Evolutionary conservation across 257 asterid genomes (phyloP).

Genomic region (Solanum chaucha): DNA sequence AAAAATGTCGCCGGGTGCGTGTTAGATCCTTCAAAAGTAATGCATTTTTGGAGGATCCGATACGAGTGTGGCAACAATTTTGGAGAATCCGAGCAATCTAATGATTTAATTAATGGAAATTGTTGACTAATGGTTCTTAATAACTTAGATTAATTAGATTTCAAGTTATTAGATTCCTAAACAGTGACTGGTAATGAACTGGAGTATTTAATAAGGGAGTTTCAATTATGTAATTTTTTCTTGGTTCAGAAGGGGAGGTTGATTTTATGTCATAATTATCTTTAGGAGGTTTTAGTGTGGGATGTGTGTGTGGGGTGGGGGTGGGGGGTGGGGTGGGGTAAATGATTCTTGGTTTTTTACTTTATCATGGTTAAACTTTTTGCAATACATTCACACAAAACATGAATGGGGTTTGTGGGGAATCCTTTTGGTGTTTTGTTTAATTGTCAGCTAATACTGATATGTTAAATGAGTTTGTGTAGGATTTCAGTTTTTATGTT

Average conservation of each 20-base stretch:
- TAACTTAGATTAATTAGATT: background rate
- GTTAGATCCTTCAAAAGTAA: background rate
- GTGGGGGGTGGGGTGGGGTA: background rate
- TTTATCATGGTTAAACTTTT: background rate
- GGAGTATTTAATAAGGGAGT: background rate
- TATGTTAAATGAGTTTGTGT: background rate
- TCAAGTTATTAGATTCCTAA: background rate
- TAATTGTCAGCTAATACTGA: slow-evolving; percentile 3
- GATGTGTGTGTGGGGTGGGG: background rate
- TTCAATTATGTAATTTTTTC: background rate
- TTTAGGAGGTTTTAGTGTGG: background rate
- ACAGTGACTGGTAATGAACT: background rate
- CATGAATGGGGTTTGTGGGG: slow-evolving; percentile 14
- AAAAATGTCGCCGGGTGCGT: background rate
- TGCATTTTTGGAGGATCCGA: background rate
- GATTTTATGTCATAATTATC: background rate
- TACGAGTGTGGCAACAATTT: background rate
- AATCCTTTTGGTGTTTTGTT: background rate
- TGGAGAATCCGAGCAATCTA: background rate
- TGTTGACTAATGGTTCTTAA: background rate
- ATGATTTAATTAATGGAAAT: background rate
- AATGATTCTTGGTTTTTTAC: slow-evolving; percentile 5
- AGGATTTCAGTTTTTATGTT: background rate
- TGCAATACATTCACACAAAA: slow-evolving; percentile 4
- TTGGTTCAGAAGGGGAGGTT: slow-evolving; percentile 8